Conservation (phyloP, 768 basidiomycete genomes). For the Psilocybe subaeruginosa region DNA sequence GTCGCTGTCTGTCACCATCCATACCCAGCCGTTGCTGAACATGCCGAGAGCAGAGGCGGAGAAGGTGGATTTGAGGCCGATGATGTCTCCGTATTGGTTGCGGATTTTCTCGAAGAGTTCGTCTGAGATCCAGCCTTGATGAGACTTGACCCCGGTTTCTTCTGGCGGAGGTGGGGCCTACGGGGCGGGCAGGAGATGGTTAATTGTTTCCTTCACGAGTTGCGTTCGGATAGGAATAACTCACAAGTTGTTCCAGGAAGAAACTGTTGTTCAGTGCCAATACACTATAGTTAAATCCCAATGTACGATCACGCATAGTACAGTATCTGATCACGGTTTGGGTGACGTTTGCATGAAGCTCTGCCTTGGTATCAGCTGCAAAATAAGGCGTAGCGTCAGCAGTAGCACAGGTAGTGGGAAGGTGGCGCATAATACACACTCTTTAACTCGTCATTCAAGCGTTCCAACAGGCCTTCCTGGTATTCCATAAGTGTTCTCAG, state of each 20-base stretch:
- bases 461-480: conserved; percentile 80
- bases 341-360: conserved; percentile 59
- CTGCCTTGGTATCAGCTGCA: conserved; percentile 39
- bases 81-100: conserved; percentile 61
- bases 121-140: conserved; percentile 40
- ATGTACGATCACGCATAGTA: conserved; percentile 52
- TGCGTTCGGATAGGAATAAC: conserved; percentile 31
- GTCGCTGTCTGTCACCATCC: conserved; percentile 77
- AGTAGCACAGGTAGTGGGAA: neutral
- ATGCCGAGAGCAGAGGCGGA: conserved; percentile 78
- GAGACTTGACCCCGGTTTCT: conserved; percentile 30
- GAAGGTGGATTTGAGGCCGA: conserved; percentile 74
- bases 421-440: conserved; percentile 47
- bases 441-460: conserved; percentile 74
- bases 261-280: conserved; percentile 94
- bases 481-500: conserved; percentile 79
- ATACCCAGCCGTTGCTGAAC: conserved; percentile 81
- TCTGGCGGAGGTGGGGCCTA: conserved; percentile 43
- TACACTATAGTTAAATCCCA: conserved; percentile 91
- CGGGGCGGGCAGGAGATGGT: conserved; percentile 3
- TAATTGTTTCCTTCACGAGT: neutral
- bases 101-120: conserved; percentile 38
- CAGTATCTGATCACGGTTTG: conserved; percentile 78
- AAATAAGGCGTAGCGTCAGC: conserved; percentile 38
- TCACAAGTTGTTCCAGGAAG: conserved; percentile 86